A percentile compares a stretch with the other conserved stretches of the same genome.
These are phyloP conservation scores for Rhizophagus clarus DNA, from an alignment of 192 early-diverging fungal genomes.

Conservation along the genomic window DNA sequence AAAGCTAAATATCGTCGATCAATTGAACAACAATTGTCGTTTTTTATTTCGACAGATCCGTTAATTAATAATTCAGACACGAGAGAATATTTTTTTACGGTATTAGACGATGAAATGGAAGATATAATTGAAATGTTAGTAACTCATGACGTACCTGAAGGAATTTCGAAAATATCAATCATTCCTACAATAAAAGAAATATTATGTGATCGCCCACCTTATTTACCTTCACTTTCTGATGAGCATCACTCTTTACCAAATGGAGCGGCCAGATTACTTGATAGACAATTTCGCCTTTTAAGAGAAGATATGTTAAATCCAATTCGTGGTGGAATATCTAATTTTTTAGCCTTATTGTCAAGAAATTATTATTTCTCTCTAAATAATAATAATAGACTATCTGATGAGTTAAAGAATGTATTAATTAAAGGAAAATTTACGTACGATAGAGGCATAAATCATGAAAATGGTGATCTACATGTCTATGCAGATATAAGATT, in stretches of 20 bases:
- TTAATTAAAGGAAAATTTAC: background rate
- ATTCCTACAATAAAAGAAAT: conserved; percentile 61
- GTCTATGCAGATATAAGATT: conserved; percentile 45
- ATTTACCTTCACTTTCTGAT: conserved; percentile 44
- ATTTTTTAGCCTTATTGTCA: conserved; percentile 41
- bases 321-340: conserved; percentile 42
- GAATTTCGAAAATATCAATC: conserved; percentile 49
- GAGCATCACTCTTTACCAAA: conserved; percentile 46
- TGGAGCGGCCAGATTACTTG: conserved; percentile 52
- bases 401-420: background rate
- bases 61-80: background rate
- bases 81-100: background rate
- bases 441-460: too few relatives aligned
- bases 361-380: background rate
- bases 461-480: conserved; percentile 32
- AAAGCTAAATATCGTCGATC: too few relatives aligned
- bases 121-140: conserved; percentile 17
- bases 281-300: conserved; percentile 62
- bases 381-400: conserved; percentile 23
- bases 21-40: background rate
- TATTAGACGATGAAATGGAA: conserved; percentile 19
- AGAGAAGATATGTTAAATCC: conserved; percentile 59
- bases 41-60: background rate
- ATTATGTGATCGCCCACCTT: conserved; percentile 34
- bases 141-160: conserved; percentile 53